Percentiles rank a stretch among this genome's conserved stretches.
phyloP scores from a whole-genome alignment of 1,284 basidiomycete genomes.

The Termitomyces sp. region DNA sequence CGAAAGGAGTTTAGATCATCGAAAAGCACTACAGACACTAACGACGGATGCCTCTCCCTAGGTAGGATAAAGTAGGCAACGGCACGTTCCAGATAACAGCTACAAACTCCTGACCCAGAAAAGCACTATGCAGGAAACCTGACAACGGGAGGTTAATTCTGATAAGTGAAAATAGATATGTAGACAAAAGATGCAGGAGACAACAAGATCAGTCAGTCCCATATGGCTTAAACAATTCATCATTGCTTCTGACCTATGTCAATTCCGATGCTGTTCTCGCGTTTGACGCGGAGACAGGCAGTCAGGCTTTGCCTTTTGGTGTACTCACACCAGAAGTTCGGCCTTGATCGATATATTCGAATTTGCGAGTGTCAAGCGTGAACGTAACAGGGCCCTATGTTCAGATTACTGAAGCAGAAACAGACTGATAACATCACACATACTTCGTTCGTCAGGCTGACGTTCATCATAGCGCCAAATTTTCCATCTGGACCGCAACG shows the following conservation, averaged over 20 bases:
- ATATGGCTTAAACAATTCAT: neutral
- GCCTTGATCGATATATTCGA: conserved; percentile 31
- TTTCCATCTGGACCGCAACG: conserved; percentile 60
- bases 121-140: neutral
- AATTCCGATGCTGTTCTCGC: neutral
- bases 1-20: neutral
- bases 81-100: neutral
- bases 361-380: conserved; percentile 74
- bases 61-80: neutral
- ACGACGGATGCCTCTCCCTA: neutral
- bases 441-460: conserved; percentile 81
- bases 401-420: neutral
- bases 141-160: neutral
- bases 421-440: conserved; percentile 15
- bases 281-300: neutral
- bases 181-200: neutral
- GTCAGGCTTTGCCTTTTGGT: conserved; percentile 4
- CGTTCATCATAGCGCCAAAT: conserved; percentile 93
- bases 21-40: neutral
- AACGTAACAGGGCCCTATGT: conserved; percentile 77
- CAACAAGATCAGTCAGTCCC: neutral
- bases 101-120: neutral
- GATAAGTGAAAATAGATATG: no score
- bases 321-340: conserved; percentile 12
- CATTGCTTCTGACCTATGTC: neutral